phyloP scores from a whole-genome alignment of 2,329 filamentous ascomycete species.

The Xylariales sp. region DNA sequence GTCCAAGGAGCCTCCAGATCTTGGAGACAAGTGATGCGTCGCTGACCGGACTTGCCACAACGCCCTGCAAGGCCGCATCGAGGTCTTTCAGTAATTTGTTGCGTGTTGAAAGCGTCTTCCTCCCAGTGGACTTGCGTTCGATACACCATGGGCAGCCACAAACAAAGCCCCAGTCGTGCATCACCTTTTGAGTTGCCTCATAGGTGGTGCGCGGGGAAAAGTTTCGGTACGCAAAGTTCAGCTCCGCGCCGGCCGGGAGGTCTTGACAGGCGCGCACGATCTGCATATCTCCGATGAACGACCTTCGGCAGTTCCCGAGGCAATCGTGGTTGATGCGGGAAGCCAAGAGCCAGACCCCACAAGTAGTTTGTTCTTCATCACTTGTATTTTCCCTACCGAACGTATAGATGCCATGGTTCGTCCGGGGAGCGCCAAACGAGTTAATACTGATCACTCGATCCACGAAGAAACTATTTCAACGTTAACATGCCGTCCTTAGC shows the following conservation, averaged over 20 bases:
- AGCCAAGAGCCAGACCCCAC: conserved; percentile 61
- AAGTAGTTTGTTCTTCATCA: conserved; percentile 41
- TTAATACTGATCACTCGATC: conserved; percentile 58
- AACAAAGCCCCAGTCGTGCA: conserved; percentile 55
- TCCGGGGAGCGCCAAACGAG: conserved; percentile 53
- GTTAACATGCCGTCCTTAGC: conserved; percentile 38
- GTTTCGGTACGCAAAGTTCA: conserved; percentile 55
- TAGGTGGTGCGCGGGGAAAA: conserved; percentile 41
- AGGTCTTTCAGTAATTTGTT: conserved; percentile 21
- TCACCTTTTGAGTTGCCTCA: conserved; percentile 48
- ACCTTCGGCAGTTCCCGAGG: conserved; percentile 56
- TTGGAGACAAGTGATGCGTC: conserved; percentile 14
- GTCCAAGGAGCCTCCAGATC: conserved; percentile 35
- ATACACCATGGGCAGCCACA: conserved; percentile 57
- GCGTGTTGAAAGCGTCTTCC: conserved; percentile 34
- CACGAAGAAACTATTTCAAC: conserved; percentile 55
- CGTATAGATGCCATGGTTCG: conserved; percentile 30
- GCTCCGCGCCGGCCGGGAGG: conserved; percentile 58
- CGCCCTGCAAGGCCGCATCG: not conserved
- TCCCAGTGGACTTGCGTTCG: conserved; percentile 42
- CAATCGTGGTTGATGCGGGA: conserved; percentile 67
- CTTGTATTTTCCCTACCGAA: not conserved
- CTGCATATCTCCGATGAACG: conserved; percentile 66
- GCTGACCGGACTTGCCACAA: not conserved
- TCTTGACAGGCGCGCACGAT: conserved; percentile 60